Evolutionary conservation across 257 asterid species (phyloP), one percentile per base, ranked within the genome.

Genomic region (Lithospermum erythrorhizon): DNA sequence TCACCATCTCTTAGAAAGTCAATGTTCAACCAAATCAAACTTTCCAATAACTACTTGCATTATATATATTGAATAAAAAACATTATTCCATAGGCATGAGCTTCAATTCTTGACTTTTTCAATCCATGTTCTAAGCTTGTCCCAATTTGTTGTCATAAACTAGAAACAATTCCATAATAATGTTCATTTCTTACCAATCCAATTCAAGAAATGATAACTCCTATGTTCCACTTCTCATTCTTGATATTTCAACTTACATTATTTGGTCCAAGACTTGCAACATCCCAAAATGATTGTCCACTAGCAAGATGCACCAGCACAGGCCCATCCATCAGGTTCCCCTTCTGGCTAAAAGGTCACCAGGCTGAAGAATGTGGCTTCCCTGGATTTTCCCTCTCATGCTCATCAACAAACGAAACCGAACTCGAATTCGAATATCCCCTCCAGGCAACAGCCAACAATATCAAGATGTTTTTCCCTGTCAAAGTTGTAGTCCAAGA

Each of bases 301-400:
- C 83, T 84, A 57, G 62, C 83, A 21, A 85, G 74, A 59, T 87
- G 96, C 72, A 55, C 65, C 55, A 55, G 35, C 7, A 61, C 70
- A 0, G 89, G 85, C 66, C 94, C 87, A 8, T 59, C 55, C 1
- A 66, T 87, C 68, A 83, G 89, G 57, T 87, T 81, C 73, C 96
- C 94, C 11, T 85, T 85, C 80, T 67, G 73, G 52, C 65, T 82
- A 3, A 72, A 51, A 8, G 84, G 71, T 74, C 81, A 64, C 17
- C 95, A 86, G 57, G 76, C 81, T 20, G 67, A 55, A 6, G 69
- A 41, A 59, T 73, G 95, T 71, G 83, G 91, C 69, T 81, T 75
- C 29, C 83, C 86, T 6, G 88, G 83, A 19, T 83, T 83, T 30
- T 79, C 69, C 9, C 76, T 83, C 20, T 66, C 87, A 0, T 86